Evolutionary conservation across 2,329 filamentous ascomycete species (phyloP).

Genomic region (Nannizzia gypsea): DNA sequence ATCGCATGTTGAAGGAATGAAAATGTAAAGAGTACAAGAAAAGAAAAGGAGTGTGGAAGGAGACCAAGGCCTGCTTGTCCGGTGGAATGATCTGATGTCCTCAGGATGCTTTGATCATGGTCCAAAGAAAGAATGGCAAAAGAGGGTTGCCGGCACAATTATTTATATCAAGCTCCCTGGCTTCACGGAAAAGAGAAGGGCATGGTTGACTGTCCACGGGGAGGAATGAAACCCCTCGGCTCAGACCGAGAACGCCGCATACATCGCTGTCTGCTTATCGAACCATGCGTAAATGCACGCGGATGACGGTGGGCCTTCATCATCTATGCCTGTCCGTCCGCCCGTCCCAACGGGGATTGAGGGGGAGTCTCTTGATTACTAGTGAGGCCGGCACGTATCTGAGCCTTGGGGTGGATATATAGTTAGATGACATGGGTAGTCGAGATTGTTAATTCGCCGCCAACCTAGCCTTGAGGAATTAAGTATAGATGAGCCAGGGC

Average conservation of each 20-base stretch:
- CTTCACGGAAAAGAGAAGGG: not conserved
- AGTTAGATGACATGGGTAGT: not conserved
- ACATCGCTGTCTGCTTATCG: not conserved
- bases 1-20: slow-evolving; percentile 3
- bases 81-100: not conserved
- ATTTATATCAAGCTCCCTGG: not conserved
- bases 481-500: not conserved
- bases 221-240: not conserved
- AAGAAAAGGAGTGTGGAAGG: not conserved
- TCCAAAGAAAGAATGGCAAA: not conserved
- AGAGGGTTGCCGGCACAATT: not conserved
- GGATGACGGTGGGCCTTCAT: not conserved
- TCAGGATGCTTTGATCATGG: not conserved
- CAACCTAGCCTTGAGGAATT: not conserved
- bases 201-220: not conserved
- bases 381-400: not conserved
- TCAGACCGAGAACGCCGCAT: not conserved
- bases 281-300: slow-evolving; percentile 1
- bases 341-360: not conserved
- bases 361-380: not conserved
- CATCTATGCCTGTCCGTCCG: not conserved
- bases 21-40: not conserved
- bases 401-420: not conserved
- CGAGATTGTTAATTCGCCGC: not conserved
- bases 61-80: slow-evolving; percentile 3